Evolutionary conservation across 164 flowering plant genomes (phyloP), one percentile per base, ranked within the genome.

Genomic region (Aristolochia fimbriata): DNA sequence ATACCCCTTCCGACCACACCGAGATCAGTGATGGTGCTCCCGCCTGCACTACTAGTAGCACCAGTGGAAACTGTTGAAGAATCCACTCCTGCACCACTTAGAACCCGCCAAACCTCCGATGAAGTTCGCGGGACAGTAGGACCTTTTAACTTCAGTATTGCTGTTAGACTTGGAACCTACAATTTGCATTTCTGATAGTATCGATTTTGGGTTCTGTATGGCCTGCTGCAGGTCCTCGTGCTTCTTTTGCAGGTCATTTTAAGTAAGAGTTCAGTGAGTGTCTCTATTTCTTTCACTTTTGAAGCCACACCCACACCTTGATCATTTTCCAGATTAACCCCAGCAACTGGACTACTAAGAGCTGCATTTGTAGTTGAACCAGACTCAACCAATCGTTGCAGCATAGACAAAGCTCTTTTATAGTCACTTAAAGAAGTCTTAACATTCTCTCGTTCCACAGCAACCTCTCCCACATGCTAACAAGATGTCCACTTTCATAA

Each of bases 1-100:
- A 84, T 90, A 55, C 99, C 97, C 74, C 99, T 82, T 61, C 99
- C 99, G 14, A 94, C 97, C 24, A 94, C 91, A 33, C 99, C 97
- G 27, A 91, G 88, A 74, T 94, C 81, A 20, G 89, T 87, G 47
- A 94, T 88, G 19, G 14, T 52, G 25, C 30, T 52, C 12, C 55
- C 55, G 4, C 27, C 25, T 45, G 64, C 81, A 66, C 80, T 62
- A 64, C 69, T 81, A 21, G 84, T 78, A 62, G 81, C 91, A 59
- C 88, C 83, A 60, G 87, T 76, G 16, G 90, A 81, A 45, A 73
- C 70, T 15, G 84, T 76, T 50, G 88, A 81, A 22, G 86, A 81
- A 50, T 78, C 86, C 17, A 78, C 68, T 59, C 49, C 30, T 27
- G 43, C 73, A 65, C 70, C 83, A 67, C 63, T 63, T 66, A 67